A percentile compares a stretch with the other conserved stretches of the same genome.
phyloP scores from a whole-genome alignment of 2,329 filamentous ascomycete species.

The Lojkania enalia region DNA sequence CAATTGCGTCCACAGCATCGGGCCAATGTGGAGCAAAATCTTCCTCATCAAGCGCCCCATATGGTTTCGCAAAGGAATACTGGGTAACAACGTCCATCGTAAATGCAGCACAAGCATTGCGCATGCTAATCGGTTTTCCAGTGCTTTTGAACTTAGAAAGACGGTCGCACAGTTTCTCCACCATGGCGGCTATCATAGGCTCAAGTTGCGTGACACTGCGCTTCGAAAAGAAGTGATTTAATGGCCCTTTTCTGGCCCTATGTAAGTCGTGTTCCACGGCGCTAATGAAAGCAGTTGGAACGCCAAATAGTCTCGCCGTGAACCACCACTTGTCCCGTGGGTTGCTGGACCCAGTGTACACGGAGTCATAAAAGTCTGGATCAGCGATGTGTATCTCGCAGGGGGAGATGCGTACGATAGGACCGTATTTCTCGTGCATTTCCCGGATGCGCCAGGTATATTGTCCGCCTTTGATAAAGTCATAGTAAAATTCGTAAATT shows the following conservation, averaged over 20 bases:
- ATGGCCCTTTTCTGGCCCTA: constrained; percentile 31
- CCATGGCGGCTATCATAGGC: constrained; percentile 19
- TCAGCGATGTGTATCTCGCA: not conserved
- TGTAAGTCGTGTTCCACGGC: constrained; percentile 36
- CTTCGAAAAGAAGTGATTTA: constrained; percentile 44
- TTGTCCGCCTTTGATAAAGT: constrained; percentile 13
- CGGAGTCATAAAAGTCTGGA: not conserved
- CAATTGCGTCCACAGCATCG: not conserved
- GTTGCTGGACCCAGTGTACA: constrained; percentile 16
- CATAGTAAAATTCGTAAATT: constrained; percentile 24
- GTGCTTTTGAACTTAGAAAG: constrained; percentile 3
- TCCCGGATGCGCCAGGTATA: constrained; percentile 19
- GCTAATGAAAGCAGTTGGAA: constrained; percentile 25
- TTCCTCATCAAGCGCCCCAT: constrained; percentile 16
- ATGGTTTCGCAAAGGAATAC: constrained; percentile 24
- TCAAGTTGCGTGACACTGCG: constrained; percentile 32
- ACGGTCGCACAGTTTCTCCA: constrained; percentile 22
- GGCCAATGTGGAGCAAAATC: not conserved
- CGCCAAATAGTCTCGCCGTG: constrained; percentile 30
- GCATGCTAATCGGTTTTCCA: constrained; percentile 17
- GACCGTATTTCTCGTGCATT: constrained; percentile 27
- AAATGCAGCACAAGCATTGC: constrained; percentile 20
- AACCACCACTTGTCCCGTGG: constrained; percentile 29
- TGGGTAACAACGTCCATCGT: constrained; percentile 32
- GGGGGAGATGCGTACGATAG: constrained; percentile 1